Conservation (phyloP, 176 grass and related monocot species). For the Eremochloa ophiuroides region DNA sequence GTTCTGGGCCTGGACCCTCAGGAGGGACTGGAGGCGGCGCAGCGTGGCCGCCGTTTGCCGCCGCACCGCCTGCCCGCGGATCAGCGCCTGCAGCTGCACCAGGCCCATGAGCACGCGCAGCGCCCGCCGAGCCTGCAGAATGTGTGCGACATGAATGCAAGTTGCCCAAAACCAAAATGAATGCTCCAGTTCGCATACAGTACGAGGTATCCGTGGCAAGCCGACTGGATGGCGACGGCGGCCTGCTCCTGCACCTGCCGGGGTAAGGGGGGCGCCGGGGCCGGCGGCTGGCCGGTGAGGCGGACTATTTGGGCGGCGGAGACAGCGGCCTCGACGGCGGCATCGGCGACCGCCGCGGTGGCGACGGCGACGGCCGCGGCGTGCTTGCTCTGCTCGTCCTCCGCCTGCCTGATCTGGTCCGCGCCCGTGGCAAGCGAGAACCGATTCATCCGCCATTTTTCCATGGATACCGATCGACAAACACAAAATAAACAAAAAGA, state of each 20-base stretch:
- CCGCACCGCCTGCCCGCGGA: conserved; percentile 74
- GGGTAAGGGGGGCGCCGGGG: neutral
- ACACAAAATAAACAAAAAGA: neutral
- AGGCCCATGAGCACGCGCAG: conserved; percentile 60
- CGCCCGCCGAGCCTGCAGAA: too few relatives aligned
- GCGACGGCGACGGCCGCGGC: conserved; percentile 60
- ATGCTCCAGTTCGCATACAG: neutral
- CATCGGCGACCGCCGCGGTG: conserved; percentile 50
- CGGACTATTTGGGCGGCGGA: conserved; percentile 55
- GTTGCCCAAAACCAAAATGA: too few relatives aligned
- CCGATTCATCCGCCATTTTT: neutral
- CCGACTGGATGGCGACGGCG: conserved; percentile 44
- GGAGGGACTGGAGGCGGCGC: conserved; percentile 54
- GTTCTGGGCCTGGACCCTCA: conserved; percentile 53
- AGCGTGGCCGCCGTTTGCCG: conserved; percentile 56
- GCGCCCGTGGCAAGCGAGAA: neutral
- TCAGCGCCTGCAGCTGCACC: conserved; percentile 64
- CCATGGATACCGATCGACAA: neutral
- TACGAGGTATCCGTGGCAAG: conserved; percentile 62
- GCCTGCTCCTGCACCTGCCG: conserved; percentile 3
- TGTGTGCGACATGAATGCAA: too few relatives aligned
- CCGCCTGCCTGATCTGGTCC: conserved; percentile 33
- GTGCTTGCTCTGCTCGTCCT: conserved; percentile 61
- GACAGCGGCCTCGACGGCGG: conserved; percentile 53
- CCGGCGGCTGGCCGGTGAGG: conserved; percentile 26